A percentile compares a stretch with the other conserved stretches of the same genome.
These are phyloP conservation scores for Paraconiothyrium brasiliense DNA, from an alignment of 2,329 filamentous ascomycete species.

Conservation along the genomic window DNA sequence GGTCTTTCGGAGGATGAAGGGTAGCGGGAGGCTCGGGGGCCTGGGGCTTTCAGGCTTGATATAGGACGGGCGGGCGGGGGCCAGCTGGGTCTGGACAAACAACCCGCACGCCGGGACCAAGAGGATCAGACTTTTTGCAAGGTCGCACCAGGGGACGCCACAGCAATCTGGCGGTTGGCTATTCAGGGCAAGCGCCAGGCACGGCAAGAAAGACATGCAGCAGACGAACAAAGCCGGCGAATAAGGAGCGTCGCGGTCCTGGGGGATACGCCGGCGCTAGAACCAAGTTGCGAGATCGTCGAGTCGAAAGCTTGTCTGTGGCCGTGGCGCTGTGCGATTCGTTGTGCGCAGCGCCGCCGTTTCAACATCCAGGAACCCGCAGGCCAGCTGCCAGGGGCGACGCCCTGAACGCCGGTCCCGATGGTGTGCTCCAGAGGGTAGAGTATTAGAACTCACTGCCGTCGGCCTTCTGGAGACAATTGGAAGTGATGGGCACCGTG, in stretches of 20 bases:
- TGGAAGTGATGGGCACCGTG: not conserved
- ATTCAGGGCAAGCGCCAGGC: slow-evolving; percentile 33
- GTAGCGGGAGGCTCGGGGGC: slow-evolving; percentile 33
- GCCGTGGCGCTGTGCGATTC: slow-evolving; percentile 31
- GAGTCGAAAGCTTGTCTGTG: slow-evolving; percentile 37
- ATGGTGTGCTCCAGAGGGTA: no score
- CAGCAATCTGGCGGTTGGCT: slow-evolving; percentile 27
- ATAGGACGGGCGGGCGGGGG: slow-evolving; percentile 32
- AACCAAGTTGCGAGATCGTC: slow-evolving; percentile 27
- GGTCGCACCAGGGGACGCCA: slow-evolving; percentile 34
- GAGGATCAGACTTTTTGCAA: slow-evolving; percentile 37
- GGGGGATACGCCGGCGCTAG: slow-evolving; percentile 20
- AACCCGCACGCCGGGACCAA: slow-evolving; percentile 18
- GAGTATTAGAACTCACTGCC: not conserved
- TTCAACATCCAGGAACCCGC: slow-evolving; percentile 38
- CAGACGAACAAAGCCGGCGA: slow-evolving; percentile 14
- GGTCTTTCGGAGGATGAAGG: slow-evolving; percentile 35
- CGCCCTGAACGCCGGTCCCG: not conserved
- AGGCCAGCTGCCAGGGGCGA: slow-evolving; percentile 10
- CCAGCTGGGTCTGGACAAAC: slow-evolving; percentile 21
- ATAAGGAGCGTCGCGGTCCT: slow-evolving; percentile 15
- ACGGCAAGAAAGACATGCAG: slow-evolving; percentile 21
- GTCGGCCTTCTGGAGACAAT: not conserved
- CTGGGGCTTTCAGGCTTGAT: slow-evolving; percentile 37
- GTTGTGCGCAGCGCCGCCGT: slow-evolving; percentile 35